Conservation (phyloP, 495 filamentous ascomycete species). For the Chaetomium cochliodes region DNA sequence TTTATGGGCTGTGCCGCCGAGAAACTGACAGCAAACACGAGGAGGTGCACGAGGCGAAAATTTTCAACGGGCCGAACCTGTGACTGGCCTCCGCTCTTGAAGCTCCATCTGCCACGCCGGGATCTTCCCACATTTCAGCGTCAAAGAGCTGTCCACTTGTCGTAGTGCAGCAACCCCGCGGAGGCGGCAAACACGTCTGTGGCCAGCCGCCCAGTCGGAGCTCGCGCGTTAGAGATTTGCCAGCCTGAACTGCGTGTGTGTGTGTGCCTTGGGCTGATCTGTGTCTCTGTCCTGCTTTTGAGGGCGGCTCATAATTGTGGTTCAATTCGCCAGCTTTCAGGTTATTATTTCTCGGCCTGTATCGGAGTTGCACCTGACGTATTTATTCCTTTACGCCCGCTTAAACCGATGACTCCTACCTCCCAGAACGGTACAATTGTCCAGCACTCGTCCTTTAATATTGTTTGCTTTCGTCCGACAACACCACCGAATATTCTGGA, state of each 20-base stretch:
- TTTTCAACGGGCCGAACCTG: background rate
- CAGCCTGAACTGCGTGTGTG: background rate
- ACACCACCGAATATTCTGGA: background rate
- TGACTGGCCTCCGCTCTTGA: background rate
- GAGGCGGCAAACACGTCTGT: background rate
- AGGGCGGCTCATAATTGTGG: background rate
- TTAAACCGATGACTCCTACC: background rate
- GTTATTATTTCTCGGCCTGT: constrained; percentile 20
- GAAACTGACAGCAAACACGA: constrained; percentile 2
- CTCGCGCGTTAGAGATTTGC: background rate
- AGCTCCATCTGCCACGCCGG: constrained; percentile 8
- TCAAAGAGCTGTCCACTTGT: background rate
- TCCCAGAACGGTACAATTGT: background rate
- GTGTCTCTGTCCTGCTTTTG: background rate
- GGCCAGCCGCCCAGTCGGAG: background rate
- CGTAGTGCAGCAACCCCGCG: background rate
- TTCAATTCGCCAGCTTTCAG: background rate
- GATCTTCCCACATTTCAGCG: background rate
- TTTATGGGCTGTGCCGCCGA: background rate
- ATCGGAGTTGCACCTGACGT: constrained; percentile 19
- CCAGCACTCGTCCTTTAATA: background rate
- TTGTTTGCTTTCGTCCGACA: constrained; percentile 6
- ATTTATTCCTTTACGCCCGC: constrained; percentile 11
- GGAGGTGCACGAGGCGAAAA: constrained; percentile 9
- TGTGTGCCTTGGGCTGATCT: background rate